Evolutionary conservation across 306 rosid species (phyloP).

Genomic region (Gynostemma pentaphyllum): DNA sequence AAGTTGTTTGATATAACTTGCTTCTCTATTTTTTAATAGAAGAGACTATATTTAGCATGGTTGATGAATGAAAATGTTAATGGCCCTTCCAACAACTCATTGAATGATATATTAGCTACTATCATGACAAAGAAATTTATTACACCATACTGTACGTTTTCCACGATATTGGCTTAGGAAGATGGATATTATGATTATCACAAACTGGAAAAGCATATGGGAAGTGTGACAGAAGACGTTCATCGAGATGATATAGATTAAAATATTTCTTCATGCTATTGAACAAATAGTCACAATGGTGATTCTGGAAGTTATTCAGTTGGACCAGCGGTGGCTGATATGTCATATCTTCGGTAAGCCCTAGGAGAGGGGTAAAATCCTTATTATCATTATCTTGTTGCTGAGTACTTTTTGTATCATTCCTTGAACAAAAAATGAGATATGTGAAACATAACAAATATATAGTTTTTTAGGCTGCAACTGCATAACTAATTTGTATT

Average conservation of each 20-base stretch:
- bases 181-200: conserved; percentile 43
- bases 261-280: conserved; percentile 23
- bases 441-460: not conserved
- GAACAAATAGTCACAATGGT: conserved; percentile 11
- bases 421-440: not conserved
- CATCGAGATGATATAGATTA: conserved; percentile 17
- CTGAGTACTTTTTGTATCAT: not conserved
- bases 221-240: conserved; percentile 20
- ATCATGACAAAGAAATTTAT: too few species aligned
- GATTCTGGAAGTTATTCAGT: conserved; percentile 31
- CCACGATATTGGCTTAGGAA: conserved; percentile 84
- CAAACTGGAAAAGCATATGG: conserved; percentile 29
- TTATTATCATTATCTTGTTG: conserved; percentile 13
- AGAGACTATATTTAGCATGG: too few species aligned
- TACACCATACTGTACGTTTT: too few species aligned
- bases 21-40: too few species aligned
- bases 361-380: conserved; percentile 71
- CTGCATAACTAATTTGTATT: not conserved
- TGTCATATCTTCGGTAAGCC: conserved; percentile 46
- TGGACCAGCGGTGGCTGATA: conserved; percentile 38
- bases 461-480: too few species aligned
- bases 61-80: too few species aligned
- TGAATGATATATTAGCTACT: too few species aligned
- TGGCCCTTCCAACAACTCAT: too few species aligned
- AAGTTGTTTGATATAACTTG: too few species aligned